These are phyloP conservation scores for Calonectria ilicicola DNA, from an alignment of 2,329 filamentous ascomycete genomes.

Conservation along the genomic window DNA sequence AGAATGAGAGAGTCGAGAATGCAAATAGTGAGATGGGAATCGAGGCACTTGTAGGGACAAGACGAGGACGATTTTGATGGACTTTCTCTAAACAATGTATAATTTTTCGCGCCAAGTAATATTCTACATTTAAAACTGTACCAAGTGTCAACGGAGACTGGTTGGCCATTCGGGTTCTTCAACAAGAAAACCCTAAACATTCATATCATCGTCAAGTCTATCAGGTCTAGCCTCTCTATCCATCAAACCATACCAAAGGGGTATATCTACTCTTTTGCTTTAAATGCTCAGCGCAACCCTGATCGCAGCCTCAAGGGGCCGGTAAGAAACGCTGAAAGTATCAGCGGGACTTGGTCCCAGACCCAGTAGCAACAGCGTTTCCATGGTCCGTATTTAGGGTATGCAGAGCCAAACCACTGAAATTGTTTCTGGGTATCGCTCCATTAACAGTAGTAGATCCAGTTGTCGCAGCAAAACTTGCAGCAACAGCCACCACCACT, in stretches of 20 bases:
- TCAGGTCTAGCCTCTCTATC: constrained; percentile 20
- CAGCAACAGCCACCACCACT: too few species aligned
- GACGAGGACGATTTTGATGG: background rate
- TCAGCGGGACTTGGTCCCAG: too few species aligned
- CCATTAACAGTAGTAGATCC: too few species aligned
- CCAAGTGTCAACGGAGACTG: background rate
- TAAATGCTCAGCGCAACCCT: background rate
- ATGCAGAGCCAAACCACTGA: too few species aligned
- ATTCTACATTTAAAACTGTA: background rate
- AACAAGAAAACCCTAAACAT: constrained; percentile 21
- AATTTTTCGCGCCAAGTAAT: background rate
- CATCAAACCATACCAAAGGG: constrained; percentile 24
- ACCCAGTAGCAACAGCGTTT: too few species aligned
- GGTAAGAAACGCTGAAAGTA: too few species aligned
- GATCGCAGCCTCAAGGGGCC: too few species aligned
- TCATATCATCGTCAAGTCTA: constrained; percentile 37
- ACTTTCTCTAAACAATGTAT: background rate
- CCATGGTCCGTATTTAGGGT: too few species aligned
- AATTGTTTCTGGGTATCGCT: too few species aligned
- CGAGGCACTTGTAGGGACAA: background rate
- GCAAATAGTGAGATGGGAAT: background rate
- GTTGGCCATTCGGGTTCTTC: background rate
- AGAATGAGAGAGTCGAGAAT: background rate
- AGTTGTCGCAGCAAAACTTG: too few species aligned
- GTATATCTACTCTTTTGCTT: constrained; percentile 35